Conservation (phyloP, 345 rosid genomes). For the Eutrema japonicum region DNA sequence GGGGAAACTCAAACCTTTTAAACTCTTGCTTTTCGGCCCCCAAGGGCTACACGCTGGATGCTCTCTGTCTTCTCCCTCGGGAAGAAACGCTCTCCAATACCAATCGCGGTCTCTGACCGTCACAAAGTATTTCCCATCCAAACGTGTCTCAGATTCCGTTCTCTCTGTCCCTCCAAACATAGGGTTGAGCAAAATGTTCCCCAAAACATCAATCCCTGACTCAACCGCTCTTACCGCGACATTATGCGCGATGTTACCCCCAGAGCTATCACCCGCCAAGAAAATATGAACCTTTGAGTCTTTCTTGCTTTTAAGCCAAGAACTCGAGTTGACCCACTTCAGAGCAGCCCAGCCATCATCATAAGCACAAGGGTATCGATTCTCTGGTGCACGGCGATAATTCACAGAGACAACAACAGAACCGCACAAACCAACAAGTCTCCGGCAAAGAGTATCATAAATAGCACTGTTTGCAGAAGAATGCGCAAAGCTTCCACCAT, state of each 20-base stretch:
- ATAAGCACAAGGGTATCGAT: conserved; percentile 82
- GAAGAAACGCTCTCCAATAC: conserved; percentile 95
- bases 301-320: conserved; percentile 75
- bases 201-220: conserved; percentile 62
- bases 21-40: conserved; percentile 64
- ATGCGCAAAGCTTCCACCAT: conserved; percentile 96
- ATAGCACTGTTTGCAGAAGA: conserved; percentile 86
- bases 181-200: conserved; percentile 81
- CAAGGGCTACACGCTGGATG: conserved; percentile 91
- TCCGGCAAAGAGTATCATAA: conserved; percentile 77
- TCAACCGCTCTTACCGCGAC: conserved; percentile 77
- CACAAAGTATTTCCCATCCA: conserved; percentile 89
- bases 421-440: conserved; percentile 69
- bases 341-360: conserved; percentile 95
- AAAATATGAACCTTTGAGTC: conserved; percentile 74
- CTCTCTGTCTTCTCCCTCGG: conserved; percentile 79
- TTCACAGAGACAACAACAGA: conserved; percentile 86
- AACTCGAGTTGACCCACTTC: conserved; percentile 74
- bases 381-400: conserved; percentile 87
- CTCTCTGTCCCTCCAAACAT: conserved; percentile 91
- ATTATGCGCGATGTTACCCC: conserved; percentile 87
- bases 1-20: conserved; percentile 69
- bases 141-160: conserved; percentile 73
- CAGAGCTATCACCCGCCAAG: conserved; percentile 94
- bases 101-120: conserved; percentile 76